A percentile compares a stretch with the other conserved stretches of the same genome.
Evolutionary conservation across 225 moss, liverwort and hornwort genomes (phyloP).

Genomic region (Pleurozium schreberi): DNA sequence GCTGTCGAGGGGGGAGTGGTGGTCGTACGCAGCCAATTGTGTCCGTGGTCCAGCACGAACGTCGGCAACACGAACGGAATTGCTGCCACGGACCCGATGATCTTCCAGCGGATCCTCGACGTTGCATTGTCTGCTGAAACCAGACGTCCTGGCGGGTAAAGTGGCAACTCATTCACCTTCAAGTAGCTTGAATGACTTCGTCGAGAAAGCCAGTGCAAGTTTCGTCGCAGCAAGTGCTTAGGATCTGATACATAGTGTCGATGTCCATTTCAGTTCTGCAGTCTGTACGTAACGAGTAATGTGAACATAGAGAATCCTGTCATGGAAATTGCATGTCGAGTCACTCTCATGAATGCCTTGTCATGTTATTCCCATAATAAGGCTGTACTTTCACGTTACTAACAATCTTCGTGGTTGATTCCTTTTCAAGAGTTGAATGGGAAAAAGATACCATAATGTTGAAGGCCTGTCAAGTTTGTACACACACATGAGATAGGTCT

Average conservation of each 20-base stretch:
- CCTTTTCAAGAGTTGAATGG: no score
- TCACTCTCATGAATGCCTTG: not conserved
- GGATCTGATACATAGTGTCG: not conserved
- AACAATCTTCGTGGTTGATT: not conserved
- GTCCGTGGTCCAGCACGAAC: slow-evolving; percentile 41
- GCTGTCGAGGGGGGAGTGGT: slow-evolving; percentile 25
- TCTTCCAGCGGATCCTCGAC: slow-evolving; percentile 34
- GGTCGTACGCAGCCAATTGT: slow-evolving; percentile 39
- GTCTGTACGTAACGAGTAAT: not conserved
- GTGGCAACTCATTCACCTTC: not conserved
- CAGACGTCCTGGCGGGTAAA: slow-evolving; percentile 29
- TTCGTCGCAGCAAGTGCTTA: not conserved
- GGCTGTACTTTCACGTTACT: not conserved
- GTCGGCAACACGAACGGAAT: slow-evolving; percentile 14
- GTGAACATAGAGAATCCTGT: not conserved
- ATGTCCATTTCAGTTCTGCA: not conserved
- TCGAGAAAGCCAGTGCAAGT: no score
- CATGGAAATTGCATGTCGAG: not conserved
- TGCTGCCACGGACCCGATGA: slow-evolving; percentile 23
- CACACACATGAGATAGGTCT: no score
- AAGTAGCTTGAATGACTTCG: not conserved
- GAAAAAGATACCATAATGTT: no score
- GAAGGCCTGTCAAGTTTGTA: not conserved
- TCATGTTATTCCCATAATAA: not conserved
- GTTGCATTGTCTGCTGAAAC: slow-evolving; percentile 2